These are phyloP conservation scores for Calonectria pseudoreteaudii DNA, from an alignment of 2,329 filamentous ascomycete genomes.

Conservation along the genomic window DNA sequence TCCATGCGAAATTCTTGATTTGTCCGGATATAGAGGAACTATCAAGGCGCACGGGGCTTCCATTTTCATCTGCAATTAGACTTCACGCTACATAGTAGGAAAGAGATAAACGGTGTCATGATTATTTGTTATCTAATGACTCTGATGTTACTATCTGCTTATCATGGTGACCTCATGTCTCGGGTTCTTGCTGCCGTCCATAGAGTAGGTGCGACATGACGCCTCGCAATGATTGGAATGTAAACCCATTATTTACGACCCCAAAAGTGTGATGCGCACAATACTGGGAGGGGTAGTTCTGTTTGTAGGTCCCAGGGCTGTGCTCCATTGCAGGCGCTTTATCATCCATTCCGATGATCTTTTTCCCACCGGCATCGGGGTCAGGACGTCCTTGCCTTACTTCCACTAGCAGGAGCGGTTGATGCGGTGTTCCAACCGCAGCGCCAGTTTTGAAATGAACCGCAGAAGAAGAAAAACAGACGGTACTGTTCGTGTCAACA, in stretches of 20 bases:
- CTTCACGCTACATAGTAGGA: constrained; percentile 22
- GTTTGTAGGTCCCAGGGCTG: neutral
- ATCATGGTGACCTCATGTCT: neutral
- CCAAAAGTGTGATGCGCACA: too few species aligned
- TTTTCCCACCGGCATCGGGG: neutral
- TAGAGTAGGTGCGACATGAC: neutral
- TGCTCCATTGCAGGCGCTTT: neutral
- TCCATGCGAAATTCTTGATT: constrained; percentile 26
- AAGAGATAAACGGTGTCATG: neutral
- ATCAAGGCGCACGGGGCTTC: neutral
- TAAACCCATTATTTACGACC: neutral
- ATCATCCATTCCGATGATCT: neutral
- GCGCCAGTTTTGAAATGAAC: neutral
- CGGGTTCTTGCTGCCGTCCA: neutral
- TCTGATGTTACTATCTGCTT: neutral
- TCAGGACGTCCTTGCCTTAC: neutral
- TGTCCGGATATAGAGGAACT: constrained; percentile 2
- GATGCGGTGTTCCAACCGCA: neutral
- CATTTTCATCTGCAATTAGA: constrained; percentile 17
- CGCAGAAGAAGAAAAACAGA: neutral
- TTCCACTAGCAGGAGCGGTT: neutral
- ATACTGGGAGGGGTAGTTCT: neutral
- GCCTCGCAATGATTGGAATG: too few species aligned
- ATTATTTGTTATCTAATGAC: neutral
- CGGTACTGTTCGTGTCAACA: neutral